Evolutionary conservation across 129 eudicot genomes (phyloP), one percentile per base, ranked within the genome.

Genomic region (Kitagawia praeruptora): DNA sequence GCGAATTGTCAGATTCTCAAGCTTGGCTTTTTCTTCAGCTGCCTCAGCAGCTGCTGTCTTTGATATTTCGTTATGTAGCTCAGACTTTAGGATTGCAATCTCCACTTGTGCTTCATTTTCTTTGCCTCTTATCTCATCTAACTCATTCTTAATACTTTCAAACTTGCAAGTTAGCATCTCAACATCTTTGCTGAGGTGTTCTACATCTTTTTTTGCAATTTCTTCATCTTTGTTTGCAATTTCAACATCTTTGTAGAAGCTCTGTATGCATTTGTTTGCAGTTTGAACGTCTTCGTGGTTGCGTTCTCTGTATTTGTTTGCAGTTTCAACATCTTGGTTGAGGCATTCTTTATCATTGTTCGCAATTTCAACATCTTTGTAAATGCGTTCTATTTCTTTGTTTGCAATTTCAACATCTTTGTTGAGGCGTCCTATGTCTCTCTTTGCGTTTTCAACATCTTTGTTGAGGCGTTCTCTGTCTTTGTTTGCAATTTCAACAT

Each of bases 71-170:
- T 86, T 84, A 66, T 88, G 90, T 58, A 90, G 86, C 70, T 90
- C 92, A 40, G 87, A 84, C 45, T 90, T 83, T 73, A 88, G 73
- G 72, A 90, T 70, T 21, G 92, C 89, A 74, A 90, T 78, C 78
- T 88, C 88, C 18, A 86, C 86, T 82, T 85, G 89, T 27, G 85
- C 86, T 66, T 85, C 88, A n/a, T 66, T 81, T 61, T 85, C 89
- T 69, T 46, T 80, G 9, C 31, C 77, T 19, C 67, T 41, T 74
- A 79, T 49, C 64, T 78, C 87, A 42, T 78, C 83, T 73, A 84
- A 1, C 72, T 88, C 90, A 6, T 46, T 75, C 63, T 75, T 86
- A 46, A 69, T 78, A 79, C 78, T 77, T 34, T 79, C 86, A 46
- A 87, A 41, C 79, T 71, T 87, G 25, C 48, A 46, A 16, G 38